Conservation (phyloP, 2,329 filamentous ascomycete genomes). For the Atkinsonella hypoxylon region DNA sequence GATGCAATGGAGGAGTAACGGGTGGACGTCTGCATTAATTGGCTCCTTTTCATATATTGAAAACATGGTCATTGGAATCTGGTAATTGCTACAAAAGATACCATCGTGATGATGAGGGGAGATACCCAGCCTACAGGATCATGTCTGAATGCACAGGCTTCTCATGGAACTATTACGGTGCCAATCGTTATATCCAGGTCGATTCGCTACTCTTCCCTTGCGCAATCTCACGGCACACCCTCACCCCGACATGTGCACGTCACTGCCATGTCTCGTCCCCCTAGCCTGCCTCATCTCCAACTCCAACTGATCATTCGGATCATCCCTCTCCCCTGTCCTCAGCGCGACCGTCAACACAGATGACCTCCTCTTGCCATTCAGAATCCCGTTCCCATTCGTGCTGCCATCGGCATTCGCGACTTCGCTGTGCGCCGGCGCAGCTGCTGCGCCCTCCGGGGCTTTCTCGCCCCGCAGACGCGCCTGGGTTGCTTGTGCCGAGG, state of each 20-base stretch:
- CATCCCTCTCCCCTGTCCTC: slow-evolving; percentile 20
- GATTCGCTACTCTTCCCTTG: no score
- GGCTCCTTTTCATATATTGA: not conserved
- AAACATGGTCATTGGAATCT: no score
- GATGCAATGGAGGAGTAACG: slow-evolving; percentile 49
- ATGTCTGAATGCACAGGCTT: no score
- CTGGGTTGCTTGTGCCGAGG: slow-evolving; percentile 39
- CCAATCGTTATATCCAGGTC: no score
- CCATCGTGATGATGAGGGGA: no score
- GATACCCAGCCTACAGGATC: no score
- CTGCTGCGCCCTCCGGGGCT: slow-evolving; percentile 8
- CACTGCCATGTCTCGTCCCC: slow-evolving; percentile 27
- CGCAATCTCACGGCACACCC: not conserved
- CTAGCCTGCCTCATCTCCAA: slow-evolving; percentile 40
- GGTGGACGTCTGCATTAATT: not conserved
- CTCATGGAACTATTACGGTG: not conserved
- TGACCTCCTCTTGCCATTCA: slow-evolving; percentile 16
- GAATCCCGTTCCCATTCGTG: slow-evolving; percentile 10
- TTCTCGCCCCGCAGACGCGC: slow-evolving; percentile 29
- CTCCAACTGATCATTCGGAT: slow-evolving; percentile 42
- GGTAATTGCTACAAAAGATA: no score
- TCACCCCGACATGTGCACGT: slow-evolving; percentile 49
- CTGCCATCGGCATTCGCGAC: slow-evolving; percentile 16
- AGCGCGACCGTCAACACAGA: slow-evolving; percentile 11
- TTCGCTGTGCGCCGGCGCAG: not conserved